phyloP scores from a whole-genome alignment of 176 grass and related monocot genomes.

The Puccinellia tenuiflora region DNA sequence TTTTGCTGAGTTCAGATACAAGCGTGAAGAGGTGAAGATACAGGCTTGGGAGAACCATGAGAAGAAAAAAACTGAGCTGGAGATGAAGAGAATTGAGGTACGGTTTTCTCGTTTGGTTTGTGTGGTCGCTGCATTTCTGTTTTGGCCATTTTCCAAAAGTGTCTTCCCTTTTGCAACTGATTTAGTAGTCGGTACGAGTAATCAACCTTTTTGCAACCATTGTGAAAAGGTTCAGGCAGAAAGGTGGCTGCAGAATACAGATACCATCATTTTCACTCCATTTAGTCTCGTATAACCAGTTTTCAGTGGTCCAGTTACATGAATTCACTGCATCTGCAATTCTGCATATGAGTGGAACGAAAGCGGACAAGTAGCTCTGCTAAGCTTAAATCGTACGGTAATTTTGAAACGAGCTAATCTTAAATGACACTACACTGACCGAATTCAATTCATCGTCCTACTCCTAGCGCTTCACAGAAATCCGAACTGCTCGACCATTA shows the following conservation, averaged over 20 bases:
- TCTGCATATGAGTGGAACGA: not conserved
- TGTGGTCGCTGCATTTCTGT: too few species aligned
- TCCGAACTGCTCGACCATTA: not conserved
- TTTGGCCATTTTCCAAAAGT: not conserved
- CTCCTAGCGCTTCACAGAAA: not conserved
- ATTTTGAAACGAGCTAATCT: not conserved
- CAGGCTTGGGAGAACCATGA: constrained; percentile 98
- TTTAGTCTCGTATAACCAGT: not conserved
- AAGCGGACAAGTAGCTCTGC: not conserved
- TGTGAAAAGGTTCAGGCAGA: too few species aligned
- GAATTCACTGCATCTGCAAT: not conserved
- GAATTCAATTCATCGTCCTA: not conserved
- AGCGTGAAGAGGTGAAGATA: constrained; percentile 83
- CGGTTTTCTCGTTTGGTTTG: too few species aligned
- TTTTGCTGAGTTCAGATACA: constrained; percentile 50
- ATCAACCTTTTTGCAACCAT: too few species aligned
- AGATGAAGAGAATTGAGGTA: constrained; percentile 90
- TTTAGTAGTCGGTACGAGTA: too few species aligned
- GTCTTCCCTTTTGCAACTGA: too few species aligned
- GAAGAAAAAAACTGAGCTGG: constrained; percentile 72
- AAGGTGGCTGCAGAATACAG: too few species aligned
- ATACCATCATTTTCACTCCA: too few species aligned
- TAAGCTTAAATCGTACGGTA: not conserved
- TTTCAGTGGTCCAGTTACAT: not conserved
- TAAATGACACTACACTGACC: not conserved